Evolutionary conservation across 495 filamentous ascomycete species (phyloP).

Genomic region (Pyrenula aspistea): DNA sequence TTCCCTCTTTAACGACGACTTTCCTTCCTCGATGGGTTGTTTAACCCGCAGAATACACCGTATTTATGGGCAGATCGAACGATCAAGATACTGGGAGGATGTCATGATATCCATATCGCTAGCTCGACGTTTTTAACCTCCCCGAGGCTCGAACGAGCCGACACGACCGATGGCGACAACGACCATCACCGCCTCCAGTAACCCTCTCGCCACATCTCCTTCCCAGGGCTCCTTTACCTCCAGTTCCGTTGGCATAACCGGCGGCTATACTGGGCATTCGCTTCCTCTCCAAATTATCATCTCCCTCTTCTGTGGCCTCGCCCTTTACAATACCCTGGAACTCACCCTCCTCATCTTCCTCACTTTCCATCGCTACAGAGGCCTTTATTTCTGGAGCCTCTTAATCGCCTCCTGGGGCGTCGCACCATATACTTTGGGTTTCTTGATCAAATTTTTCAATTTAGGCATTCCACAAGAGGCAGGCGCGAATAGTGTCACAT

Average conservation of each 20-base stretch:
- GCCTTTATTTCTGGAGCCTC: conserved; percentile 48
- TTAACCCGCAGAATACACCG: too few species aligned
- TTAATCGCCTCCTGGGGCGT: conserved; percentile 41
- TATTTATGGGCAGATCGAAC: too few species aligned
- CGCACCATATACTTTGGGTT: conserved; percentile 44
- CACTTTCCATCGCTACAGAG: conserved; percentile 37
- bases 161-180: conserved; percentile 2
- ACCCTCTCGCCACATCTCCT: background rate
- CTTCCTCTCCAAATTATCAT: conserved; percentile 34
- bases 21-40: too few species aligned
- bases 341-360: conserved; percentile 42
- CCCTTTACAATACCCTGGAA: conserved; percentile 44
- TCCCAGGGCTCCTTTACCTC: background rate
- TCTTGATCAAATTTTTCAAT: conserved; percentile 48
- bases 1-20: too few species aligned
- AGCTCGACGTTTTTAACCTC: too few species aligned
- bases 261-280: conserved; percentile 22
- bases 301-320: conserved; percentile 38
- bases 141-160: too few species aligned
- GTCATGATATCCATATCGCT: too few species aligned
- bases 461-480: conserved; percentile 10
- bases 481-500: conserved; percentile 16
- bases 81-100: too few species aligned
- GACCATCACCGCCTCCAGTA: conserved; percentile 17
- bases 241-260: conserved; percentile 21